Conservation (phyloP, 2,329 filamentous ascomycete species). For the Berkeleyomyces rouxiae region DNA sequence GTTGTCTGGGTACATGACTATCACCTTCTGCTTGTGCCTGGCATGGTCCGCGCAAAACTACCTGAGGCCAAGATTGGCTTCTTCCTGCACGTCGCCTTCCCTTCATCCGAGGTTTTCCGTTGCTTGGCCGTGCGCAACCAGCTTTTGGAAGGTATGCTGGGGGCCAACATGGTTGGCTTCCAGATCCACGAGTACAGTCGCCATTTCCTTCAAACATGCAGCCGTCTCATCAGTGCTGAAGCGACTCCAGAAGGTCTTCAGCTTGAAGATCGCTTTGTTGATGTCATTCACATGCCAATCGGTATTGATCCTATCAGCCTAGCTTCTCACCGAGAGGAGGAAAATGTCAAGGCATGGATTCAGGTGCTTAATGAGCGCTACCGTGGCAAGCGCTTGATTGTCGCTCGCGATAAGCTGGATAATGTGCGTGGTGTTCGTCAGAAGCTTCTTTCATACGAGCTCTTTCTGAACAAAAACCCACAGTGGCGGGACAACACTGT, state of each 20-base stretch:
- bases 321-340: conserved; percentile 50
- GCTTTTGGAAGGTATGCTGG: conserved; percentile 80
- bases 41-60: conserved; percentile 75
- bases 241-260: conserved; percentile 77
- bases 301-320: conserved; percentile 77
- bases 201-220: conserved; percentile 92
- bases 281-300: conserved; percentile 71
- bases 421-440: conserved; percentile 82
- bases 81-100: conserved; percentile 89
- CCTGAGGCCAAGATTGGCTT: conserved; percentile 92
- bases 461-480: conserved; percentile 88
- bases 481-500: conserved; percentile 79
- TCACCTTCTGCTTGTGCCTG: conserved; percentile 74
- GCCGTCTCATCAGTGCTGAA: conserved; percentile 75
- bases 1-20: conserved; percentile 94
- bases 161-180: conserved; percentile 82
- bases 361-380: conserved; percentile 68
- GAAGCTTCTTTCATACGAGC: conserved; percentile 79
- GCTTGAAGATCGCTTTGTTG: conserved; percentile 82
- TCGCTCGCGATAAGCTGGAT: conserved; percentile 87
- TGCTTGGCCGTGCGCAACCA: conserved; percentile 77
- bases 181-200: conserved; percentile 86
- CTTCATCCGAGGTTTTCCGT: conserved; percentile 88
- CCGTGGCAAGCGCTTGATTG: conserved; percentile 75
- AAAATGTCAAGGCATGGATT: conserved; percentile 64